These are phyloP conservation scores for Fusarium sp. DNA, from an alignment of 2,329 filamentous ascomycete species.

Conservation along the genomic window DNA sequence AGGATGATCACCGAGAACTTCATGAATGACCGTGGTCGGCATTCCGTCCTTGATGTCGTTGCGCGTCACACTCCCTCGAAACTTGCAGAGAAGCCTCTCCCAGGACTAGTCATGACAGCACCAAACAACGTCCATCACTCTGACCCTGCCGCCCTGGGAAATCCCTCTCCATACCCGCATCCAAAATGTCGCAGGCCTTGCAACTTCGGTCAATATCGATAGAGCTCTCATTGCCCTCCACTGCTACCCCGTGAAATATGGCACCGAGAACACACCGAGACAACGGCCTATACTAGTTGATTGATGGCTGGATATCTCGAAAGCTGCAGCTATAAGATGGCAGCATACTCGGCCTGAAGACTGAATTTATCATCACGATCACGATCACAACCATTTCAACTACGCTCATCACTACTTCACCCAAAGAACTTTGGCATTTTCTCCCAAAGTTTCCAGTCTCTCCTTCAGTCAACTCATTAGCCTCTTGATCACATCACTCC, in stretches of 20 bases:
- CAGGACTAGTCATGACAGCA: neutral
- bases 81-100: neutral
- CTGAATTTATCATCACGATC: neutral
- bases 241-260: neutral
- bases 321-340: slow-evolving; percentile 23
- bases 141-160: neutral
- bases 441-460: neutral
- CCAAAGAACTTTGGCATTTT: neutral
- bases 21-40: neutral
- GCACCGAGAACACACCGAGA: slow-evolving; percentile 28
- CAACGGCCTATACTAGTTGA: neutral
- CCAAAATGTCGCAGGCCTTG: neutral
- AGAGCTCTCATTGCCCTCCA: neutral
- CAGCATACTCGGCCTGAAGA: neutral
- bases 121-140: neutral
- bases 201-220: neutral
- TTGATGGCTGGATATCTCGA: neutral
- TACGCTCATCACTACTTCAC: neutral
- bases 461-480: neutral
- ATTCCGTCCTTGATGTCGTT: neutral
- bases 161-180: neutral
- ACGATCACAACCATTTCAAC: neutral
- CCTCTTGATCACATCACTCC: neutral
- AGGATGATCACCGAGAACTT: neutral
- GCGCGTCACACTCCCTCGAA: neutral